Base-by-base conservation (phyloP, 805 yeast genomes). In the Hanseniaspora meyeri region DNA sequence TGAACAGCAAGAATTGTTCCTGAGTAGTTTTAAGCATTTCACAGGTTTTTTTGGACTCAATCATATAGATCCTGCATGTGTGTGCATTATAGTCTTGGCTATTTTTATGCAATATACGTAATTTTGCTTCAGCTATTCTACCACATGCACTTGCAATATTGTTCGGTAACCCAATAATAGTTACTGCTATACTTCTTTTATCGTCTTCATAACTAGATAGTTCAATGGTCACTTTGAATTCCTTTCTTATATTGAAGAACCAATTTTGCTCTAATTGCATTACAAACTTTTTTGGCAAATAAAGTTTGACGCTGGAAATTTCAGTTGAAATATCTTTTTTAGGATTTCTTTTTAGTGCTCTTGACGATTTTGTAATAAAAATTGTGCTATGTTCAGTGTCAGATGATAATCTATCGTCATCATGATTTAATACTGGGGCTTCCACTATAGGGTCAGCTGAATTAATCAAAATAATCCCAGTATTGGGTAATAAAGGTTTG, bases 231-330 rank as follows among this genome's bases (percentile, higher is more conserved):
- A 48, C 51, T 8, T 48, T 14, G 14, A 6, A 20, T 9, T 37
- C 14, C 16, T 48, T 27, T 48, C 51, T 49, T 9, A 49, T 19
- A 10, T 40, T 27, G 14, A 27, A 20, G 17, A 49, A 39, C 52
- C 52, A 49, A 29, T 16, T 27, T 29, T 49, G 40, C 19, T 49
- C 45, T 7, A 49, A n/a, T n/a, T 49, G 52, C 45, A 38, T 49
- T 4, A 40, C 52, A 49, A 49, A 49, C 29, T 39, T 49, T 10
- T 27, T 38, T n/a, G 37, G 29, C 12, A 49, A 16, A 38, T 29
- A 38, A 11, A 49, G 37, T 17, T 49, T 49, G 14, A 49, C 17
- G 11, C 27, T 36, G 2, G 27, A 8, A 7, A 31, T 36, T 14
- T 48, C 51, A 14, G 19, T 12, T 16, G 24, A 1, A 16, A 14